Evolutionary conservation across 768 basidiomycete genomes (phyloP).

Genomic region (Suillus placidus): DNA sequence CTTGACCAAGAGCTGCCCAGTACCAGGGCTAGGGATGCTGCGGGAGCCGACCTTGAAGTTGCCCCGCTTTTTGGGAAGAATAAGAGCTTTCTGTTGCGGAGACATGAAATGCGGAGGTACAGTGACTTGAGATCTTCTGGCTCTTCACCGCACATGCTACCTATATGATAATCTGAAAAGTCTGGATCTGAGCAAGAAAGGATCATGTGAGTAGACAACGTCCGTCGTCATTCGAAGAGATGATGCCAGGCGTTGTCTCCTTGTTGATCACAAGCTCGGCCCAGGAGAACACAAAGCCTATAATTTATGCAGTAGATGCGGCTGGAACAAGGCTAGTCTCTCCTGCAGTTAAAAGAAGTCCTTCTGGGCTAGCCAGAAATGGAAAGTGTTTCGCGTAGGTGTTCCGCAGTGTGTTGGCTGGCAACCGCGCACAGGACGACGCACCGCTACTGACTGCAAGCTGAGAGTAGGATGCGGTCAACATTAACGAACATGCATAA

Average conservation of each 20-base stretch:
- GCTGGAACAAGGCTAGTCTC: not conserved
- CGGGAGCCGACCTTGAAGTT: constrained; percentile 33
- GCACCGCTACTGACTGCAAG: not conserved
- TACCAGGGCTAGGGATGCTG: constrained; percentile 35
- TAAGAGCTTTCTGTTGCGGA: constrained; percentile 31
- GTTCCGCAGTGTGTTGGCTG: constrained; percentile 3
- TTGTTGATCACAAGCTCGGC: not conserved
- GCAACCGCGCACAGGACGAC: not conserved
- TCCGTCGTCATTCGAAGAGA: not conserved
- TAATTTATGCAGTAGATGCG: not conserved
- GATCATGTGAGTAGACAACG: not conserved
- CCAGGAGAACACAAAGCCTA: not conserved
- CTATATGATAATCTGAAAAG: not conserved
- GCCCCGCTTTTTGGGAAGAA: constrained; percentile 28
- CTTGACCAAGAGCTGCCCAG: constrained; percentile 45
- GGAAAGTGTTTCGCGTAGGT: not conserved
- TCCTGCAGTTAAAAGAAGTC: not conserved
- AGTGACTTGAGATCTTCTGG: not conserved
- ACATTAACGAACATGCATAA: not conserved
- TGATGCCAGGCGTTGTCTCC: not conserved
- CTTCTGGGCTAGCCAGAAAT: not conserved
- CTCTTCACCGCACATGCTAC: not conserved
- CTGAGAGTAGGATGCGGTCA: not conserved
- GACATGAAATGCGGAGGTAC: constrained; percentile 23
- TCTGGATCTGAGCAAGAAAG: not conserved